Base-by-base conservation (phyloP, 1,284 basidiomycete species). In the Malassezia obtusa region DNA sequence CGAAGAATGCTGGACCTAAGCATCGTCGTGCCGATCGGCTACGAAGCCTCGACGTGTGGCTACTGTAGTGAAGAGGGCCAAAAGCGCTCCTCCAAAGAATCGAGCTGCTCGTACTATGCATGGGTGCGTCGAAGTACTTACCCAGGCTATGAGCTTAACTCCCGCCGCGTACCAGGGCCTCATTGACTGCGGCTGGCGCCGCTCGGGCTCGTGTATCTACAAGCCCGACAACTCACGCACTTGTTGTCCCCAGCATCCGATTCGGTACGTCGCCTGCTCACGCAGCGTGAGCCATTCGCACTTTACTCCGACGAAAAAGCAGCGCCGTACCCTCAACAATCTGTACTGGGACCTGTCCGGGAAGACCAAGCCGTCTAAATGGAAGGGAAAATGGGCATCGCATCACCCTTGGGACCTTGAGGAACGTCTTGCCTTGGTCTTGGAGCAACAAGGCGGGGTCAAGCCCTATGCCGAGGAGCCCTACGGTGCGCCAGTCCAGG, bases 11-110 rank as follows among this genome's bases (percentile, higher is more conserved):
- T 10, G 21, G 30, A 32, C 7, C 37, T 46, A 15, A 53, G 52
- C 19, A 53, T 67, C 40, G 36, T 61, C 15, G 56, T 54, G 21
- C 65, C 65, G 62, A 84, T 84, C 7, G 73, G 73, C 24, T 75
- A 73, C 47, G 43, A 57, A 5, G n/a, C 43, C 10, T 76, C 75
- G 1, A 70, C 75, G 4, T 79, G 78, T 59, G 78, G 78, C 21
- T 79, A 79, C 65, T 79, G 78, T 75, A 1, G 56, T 54, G 7
- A 60, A 39, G 10, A 61, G 65, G 2, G 75, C 75, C 2, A 49
- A 61, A 41, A 65, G 76, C 4, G 35, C 45, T 71, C 65, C 40
- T 25, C 30, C 3, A 32, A 28, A 36, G 62, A 71, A 19, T 59
- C 62, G 0, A 76, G 73, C 35, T 63, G 58, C 45, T 76, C 72